Conservation (phyloP, 148 eudicot species). For the Amaranthus hypochondriacus region DNA sequence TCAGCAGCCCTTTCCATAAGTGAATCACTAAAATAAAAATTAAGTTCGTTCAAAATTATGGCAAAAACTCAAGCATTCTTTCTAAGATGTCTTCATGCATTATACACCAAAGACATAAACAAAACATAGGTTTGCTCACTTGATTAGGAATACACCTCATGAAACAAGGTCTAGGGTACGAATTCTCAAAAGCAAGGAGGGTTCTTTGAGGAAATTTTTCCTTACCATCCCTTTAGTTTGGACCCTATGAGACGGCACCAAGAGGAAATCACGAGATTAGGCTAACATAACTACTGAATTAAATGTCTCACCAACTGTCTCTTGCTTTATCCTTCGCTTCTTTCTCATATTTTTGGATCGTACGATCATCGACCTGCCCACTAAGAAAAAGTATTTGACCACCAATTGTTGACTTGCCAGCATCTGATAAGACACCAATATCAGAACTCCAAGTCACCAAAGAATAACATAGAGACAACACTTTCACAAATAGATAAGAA, state of each 20-base stretch:
- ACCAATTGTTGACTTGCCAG: constrained; percentile 92
- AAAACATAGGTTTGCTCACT: no score
- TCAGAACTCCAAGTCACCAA: background rate
- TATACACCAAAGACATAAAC: background rate
- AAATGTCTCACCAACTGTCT: constrained; percentile 80
- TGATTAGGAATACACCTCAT: no score
- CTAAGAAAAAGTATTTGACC: constrained; percentile 92
- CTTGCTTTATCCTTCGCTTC: constrained; percentile 97
- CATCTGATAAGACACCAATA: constrained; percentile 42
- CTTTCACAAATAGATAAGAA: background rate
- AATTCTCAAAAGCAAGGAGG: no score
- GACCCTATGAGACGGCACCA: no score
- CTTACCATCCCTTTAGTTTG: no score
- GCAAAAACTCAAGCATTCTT: background rate
- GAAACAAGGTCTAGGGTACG: no score
- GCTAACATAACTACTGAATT: background rate
- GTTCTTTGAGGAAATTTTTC: no score
- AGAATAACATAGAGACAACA: background rate
- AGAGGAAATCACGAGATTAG: no score
- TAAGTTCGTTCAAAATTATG: background rate
- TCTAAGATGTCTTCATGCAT: background rate
- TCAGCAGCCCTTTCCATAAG: background rate
- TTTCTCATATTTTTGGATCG: constrained; percentile 90
- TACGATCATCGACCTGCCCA: constrained; percentile 95
- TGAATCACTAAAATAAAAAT: background rate